Conservation (phyloP, 1,284 basidiomycete species). For the Taiwanofungus camphoratus region DNA sequence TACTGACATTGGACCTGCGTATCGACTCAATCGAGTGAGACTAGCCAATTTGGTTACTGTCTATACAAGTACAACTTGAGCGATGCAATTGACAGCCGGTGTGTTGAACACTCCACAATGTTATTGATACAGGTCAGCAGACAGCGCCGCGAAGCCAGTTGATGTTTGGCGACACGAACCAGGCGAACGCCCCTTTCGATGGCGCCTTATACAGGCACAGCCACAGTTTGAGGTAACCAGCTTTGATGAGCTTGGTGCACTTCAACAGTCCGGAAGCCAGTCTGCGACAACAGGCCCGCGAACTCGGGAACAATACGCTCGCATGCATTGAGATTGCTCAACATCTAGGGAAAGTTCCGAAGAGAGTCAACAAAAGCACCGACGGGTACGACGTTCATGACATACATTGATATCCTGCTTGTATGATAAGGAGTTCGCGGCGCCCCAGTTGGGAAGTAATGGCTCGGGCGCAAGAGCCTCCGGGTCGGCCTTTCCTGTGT, state of each 20-base stretch:
- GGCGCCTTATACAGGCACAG: conserved; percentile 10
- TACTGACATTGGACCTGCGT: no score
- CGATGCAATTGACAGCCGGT: no score
- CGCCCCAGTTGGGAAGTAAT: conserved; percentile 12
- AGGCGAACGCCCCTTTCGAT: no score
- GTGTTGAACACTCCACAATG: no score
- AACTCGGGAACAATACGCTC: conserved; percentile 11
- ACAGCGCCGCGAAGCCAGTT: no score
- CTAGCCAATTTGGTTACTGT: no score
- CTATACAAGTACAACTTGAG: no score
- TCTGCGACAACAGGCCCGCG: conserved; percentile 3
- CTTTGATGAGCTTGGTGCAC: conserved; percentile 10
- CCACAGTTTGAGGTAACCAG: conserved; percentile 12
- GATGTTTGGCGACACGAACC: no score
- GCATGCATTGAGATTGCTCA: conserved; percentile 11
- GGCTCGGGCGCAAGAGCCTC: conserved; percentile 9
- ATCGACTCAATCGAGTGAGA: no score
- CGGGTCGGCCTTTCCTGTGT: conserved; percentile 1
- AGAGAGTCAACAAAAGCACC: neutral
- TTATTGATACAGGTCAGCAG: no score
- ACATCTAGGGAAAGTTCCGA: conserved; percentile 4
- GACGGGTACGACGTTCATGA: neutral
- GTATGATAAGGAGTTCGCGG: conserved; percentile 8
- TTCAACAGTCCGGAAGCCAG: conserved; percentile 8
- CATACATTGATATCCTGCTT: conserved; percentile 13